These are phyloP conservation scores for Echium plantagineum DNA, from an alignment of 257 asterid genomes.

Conservation along the genomic window DNA sequence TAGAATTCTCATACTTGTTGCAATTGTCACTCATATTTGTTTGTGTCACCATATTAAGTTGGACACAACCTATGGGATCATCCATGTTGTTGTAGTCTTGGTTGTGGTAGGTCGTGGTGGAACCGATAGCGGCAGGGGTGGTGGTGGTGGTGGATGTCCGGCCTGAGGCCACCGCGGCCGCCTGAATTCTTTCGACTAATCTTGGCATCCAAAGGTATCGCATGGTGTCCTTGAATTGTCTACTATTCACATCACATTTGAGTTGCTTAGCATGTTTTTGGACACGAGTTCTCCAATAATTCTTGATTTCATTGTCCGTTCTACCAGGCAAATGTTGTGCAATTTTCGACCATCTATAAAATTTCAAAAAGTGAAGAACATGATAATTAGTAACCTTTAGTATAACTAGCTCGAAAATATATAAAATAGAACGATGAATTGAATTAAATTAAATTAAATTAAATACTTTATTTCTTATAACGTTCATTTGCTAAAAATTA, in stretches of 20 bases:
- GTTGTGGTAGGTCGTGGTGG: not conserved
- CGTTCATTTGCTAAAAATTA: too few species aligned
- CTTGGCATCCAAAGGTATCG: conserved; percentile 83
- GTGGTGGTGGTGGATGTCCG: conserved; percentile 10
- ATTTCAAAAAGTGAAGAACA: not conserved
- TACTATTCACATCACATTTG: conserved; percentile 88
- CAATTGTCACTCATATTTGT: not conserved
- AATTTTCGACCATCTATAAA: conserved; percentile 62
- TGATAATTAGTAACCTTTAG: not conserved
- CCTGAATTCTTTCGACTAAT: conserved; percentile 67
- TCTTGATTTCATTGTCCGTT: conserved; percentile 61
- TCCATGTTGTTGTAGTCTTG: conserved; percentile 1
- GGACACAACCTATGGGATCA: conserved; percentile 8
- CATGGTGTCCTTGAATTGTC: conserved; percentile 85
- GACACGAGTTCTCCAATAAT: conserved; percentile 84
- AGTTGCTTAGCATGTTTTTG: conserved; percentile 90
- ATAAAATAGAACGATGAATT: too few species aligned
- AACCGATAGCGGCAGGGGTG: conserved; percentile 5
- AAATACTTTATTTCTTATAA: too few species aligned
- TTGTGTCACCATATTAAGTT: conserved; percentile 4
- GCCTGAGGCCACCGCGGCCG: conserved; percentile 25
- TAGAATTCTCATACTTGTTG: conserved; percentile 23
- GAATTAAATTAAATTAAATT: too few species aligned
- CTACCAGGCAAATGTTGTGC: conserved; percentile 80
- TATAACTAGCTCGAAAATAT: too few species aligned